phyloP scores from a whole-genome alignment of 805 yeast genomes.

The Kazachstania taianensis region DNA sequence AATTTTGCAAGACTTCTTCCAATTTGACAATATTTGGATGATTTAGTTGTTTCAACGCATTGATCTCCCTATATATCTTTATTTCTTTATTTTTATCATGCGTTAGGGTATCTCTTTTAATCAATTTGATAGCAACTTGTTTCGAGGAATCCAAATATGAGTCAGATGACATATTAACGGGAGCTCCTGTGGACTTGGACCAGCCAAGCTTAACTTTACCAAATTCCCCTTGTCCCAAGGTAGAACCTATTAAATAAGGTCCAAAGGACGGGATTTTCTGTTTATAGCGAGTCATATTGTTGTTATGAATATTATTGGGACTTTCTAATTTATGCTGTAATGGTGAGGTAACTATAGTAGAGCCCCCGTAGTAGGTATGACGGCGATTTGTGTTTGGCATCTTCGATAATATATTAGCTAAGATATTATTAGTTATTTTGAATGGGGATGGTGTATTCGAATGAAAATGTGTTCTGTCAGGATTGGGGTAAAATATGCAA shows the following conservation, averaged over 20 bases:
- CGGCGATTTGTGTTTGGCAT: no score
- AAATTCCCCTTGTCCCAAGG: constrained; percentile 96
- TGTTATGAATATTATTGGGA: neutral
- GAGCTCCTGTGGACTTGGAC: constrained; percentile 59
- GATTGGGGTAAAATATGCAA: no score
- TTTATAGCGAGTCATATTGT: no score
- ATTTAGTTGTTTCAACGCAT: constrained; percentile 70
- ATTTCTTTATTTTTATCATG: constrained; percentile 75
- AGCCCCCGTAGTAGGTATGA: constrained; percentile 28
- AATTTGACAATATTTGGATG: constrained; percentile 92
- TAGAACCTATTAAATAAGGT: constrained; percentile 78
- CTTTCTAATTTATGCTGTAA: neutral
- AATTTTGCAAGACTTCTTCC: constrained; percentile 89
- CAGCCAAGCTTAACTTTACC: constrained; percentile 98
- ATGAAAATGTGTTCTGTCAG: no score
- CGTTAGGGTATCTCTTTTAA: constrained; percentile 79
- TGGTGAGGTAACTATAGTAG: constrained; percentile 2
- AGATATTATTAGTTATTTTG: no score
- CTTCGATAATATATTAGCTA: no score
- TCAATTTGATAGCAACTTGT: constrained; percentile 89
- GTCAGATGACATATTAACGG: constrained; percentile 26
- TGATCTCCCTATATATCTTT: constrained; percentile 87
- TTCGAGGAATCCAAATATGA: constrained; percentile 35
- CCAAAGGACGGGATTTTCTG: constrained; percentile 54
- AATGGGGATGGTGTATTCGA: no score